Evolutionary conservation across 441 rosid species (phyloP).

Genomic region (Daphne laureola): DNA sequence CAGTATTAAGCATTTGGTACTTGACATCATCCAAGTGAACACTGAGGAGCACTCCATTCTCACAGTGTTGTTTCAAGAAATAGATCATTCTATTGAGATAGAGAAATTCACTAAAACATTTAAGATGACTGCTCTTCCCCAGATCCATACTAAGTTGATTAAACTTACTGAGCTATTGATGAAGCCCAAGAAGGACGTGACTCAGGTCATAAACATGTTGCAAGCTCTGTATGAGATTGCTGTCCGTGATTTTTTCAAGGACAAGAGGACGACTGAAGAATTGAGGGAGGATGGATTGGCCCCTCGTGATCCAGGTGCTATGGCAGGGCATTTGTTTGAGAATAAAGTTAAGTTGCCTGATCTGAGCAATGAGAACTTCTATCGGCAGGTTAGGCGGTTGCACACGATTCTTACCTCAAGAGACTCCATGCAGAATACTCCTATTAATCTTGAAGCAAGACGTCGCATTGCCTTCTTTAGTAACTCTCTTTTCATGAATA

Average conservation of each 20-base stretch:
- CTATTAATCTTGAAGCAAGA: slow-evolving; percentile 83
- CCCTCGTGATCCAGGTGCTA: slow-evolving; percentile 54
- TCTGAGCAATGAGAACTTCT: slow-evolving; percentile 52
- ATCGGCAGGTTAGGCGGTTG: slow-evolving; percentile 72
- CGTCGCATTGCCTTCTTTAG: slow-evolving; percentile 89
- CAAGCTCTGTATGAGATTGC: slow-evolving; percentile 79
- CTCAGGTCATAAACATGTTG: slow-evolving; percentile 62
- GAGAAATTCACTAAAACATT: slow-evolving; percentile 75
- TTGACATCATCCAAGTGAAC: slow-evolving; percentile 44
- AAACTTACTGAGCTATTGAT: slow-evolving; percentile 50
- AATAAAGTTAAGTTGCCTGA: slow-evolving; percentile 62
- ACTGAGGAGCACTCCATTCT: slow-evolving; percentile 74
- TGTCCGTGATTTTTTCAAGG: slow-evolving; percentile 57
- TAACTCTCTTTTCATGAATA: slow-evolving; percentile 89
- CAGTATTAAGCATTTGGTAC: slow-evolving; percentile 59
- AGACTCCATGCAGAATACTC: slow-evolving; percentile 76
- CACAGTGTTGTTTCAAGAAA: slow-evolving; percentile 63
- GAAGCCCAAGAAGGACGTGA: slow-evolving; percentile 43
- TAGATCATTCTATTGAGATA: slow-evolving; percentile 52
- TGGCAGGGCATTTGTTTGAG: slow-evolving; percentile 54
- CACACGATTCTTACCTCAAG: slow-evolving; percentile 70
- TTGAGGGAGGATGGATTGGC: slow-evolving; percentile 60
- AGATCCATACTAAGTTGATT: slow-evolving; percentile 51
- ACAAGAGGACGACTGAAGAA: slow-evolving; percentile 47
- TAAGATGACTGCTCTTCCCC: slow-evolving; percentile 54